Evolutionary conservation across 164 flowering plant species (phyloP), one percentile per base, ranked within the genome.

Genomic region (Pachysandra terminalis): DNA sequence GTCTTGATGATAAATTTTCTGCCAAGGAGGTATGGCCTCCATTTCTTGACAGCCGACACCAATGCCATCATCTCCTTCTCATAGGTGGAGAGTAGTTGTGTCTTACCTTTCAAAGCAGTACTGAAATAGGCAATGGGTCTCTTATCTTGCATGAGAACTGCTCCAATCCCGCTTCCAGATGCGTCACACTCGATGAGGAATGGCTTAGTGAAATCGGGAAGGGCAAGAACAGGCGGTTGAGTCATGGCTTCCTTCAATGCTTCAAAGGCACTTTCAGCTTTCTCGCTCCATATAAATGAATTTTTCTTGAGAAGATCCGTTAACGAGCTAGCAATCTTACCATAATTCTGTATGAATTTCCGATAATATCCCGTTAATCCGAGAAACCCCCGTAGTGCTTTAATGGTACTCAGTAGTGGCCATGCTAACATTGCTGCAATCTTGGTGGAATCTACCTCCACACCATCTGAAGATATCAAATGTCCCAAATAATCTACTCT

Each of bases 41-140:
- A n/a, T n/a, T n/a, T n/a, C n/a, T n/a, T n/a, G n/a, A n/a, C n/a
- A n/a, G n/a, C n/a, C n/a, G n/a, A n/a, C n/a, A n/a, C n/a, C n/a
- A n/a, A n/a, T n/a, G 70, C 74, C 54, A 71, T 0, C 24, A 71
- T 19, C 24, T 71, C 74, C 48, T 66, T 71, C 49, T 65, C 74
- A 71, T 71, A 71, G 22, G 35, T 59, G 19, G 70, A 67, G 2
- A 37, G 53, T 19, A n/a, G 2, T 25, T 2, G 1, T 7, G 24
- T 19, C 21, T 32, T n/a, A 17, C 49, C 5, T 1, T 19, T 5
- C 14, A 67, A 17, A 14, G 55, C 35, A 2, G 41, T 13, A 58
- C 63, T 59, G n/a, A 17, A 28, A 19, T 9, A 67, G 24, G 70
- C 70, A 5, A 58, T 17, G 70, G 70, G 4, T 45, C 5, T 1